Evolutionary conservation across 2,329 filamentous ascomycete genomes (phyloP).

Genomic region (Daldinia eschscholtzii): DNA sequence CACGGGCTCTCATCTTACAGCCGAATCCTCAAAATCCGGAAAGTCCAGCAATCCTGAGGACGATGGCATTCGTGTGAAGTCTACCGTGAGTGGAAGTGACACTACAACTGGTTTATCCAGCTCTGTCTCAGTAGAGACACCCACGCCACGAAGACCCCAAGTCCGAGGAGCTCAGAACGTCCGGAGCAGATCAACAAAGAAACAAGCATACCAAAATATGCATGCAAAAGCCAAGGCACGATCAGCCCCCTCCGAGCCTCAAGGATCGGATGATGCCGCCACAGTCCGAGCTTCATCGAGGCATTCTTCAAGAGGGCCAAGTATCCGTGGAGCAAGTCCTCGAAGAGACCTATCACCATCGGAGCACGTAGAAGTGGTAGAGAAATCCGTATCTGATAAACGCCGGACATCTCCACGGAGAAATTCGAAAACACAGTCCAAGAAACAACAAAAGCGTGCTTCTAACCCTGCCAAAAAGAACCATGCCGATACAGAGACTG

Average conservation of each 20-base stretch:
- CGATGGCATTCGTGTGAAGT: constrained; percentile 41
- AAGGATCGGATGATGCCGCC: constrained; percentile 47
- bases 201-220: constrained; percentile 46
- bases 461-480: constrained; percentile 29
- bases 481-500: constrained; percentile 44
- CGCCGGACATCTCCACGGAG: constrained; percentile 55
- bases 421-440: constrained; percentile 47
- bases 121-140: constrained; percentile 16
- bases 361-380: constrained; percentile 52
- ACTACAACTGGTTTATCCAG: constrained; percentile 18
- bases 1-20: constrained; percentile 14
- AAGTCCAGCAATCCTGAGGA: constrained; percentile 47
- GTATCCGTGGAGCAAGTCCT: constrained; percentile 40
- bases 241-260: constrained; percentile 45
- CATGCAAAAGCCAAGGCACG: constrained; percentile 48
- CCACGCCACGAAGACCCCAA: constrained; percentile 20
- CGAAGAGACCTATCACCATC: constrained; percentile 47
- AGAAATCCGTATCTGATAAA: constrained; percentile 55
- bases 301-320: constrained; percentile 47
- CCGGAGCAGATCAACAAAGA: constrained; percentile 26
- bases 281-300: constrained; percentile 50
- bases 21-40: constrained; percentile 44
- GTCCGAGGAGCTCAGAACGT: constrained; percentile 51
- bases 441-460: constrained; percentile 35
- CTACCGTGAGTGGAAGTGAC: constrained; percentile 25